Evolutionary conservation across 768 basidiomycete species (phyloP), one percentile per base, ranked within the genome.

Genomic region (Mycena vitilis): DNA sequence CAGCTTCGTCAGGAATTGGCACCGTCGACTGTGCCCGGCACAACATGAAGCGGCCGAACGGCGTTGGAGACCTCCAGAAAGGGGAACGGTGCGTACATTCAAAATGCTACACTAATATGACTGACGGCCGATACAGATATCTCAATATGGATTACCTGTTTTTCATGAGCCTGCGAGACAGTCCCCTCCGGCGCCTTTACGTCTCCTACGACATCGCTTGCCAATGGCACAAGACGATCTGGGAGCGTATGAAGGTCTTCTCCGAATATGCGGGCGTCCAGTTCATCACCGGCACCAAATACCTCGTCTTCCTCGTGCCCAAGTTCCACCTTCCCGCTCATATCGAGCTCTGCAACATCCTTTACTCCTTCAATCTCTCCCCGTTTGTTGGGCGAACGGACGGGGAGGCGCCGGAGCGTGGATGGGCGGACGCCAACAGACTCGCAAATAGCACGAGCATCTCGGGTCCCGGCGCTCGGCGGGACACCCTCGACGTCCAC

Each of bases 251-350:
- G 64, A 10, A 76, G 78, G 42, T 78, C 1, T 69, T 42, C 15
- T 36, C n/a, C 45, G 51, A 63, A 4, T 72, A 65, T 34, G 63
- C 70, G 3, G 51, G 38, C 38, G 38, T 73, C 13, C 56, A 71
- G 4, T 23, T 56, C 11, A 5, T 16, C 7, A 38, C 12, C 16
- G 58, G 59, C 6, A 60, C 42, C 8, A 18, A 44, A 8, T 52
- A 18, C 18, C 13, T 60, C 30, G 54, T 56, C 2, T 69, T 69
- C 37, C 60, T 65, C 16, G 64, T 65, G 6, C 81, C 80, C 0
- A 81, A 81, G 57, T 80, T 77, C 30, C 82, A 82, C 37, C 66
- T 80, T 8, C 68, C 71, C 0, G 77, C 69, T 0, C 80, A 82
- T 45, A 57, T 68, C 2, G 52, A 69, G 0, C 38, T 62, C 8